phyloP scores from a whole-genome alignment of 148 eudicot genomes.

The Chenopodium quinoa region DNA sequence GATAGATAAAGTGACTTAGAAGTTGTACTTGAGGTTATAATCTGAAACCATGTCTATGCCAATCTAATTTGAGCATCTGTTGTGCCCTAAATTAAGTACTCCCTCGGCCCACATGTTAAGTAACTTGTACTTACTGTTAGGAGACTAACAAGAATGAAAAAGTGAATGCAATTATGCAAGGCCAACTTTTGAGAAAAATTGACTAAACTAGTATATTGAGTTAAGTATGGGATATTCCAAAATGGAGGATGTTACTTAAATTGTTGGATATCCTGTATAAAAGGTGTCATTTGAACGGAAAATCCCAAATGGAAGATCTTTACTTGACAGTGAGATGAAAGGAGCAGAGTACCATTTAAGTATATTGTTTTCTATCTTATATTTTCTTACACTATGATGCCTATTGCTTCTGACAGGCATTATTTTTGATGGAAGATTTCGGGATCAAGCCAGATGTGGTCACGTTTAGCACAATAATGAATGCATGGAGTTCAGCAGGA shows the following conservation, averaged over 20 bases:
- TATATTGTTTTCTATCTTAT: neutral
- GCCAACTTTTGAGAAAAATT: neutral
- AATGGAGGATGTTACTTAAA: neutral
- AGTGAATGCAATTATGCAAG: neutral
- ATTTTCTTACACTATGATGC: neutral
- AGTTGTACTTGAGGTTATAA: neutral
- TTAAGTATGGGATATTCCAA: neutral
- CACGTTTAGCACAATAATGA: conserved; percentile 97
- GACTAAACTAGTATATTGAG: neutral
- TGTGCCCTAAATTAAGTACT: neutral
- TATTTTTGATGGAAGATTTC: conserved; percentile 77
- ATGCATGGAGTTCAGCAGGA: conserved; percentile 90
- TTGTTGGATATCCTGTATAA: too few species aligned
- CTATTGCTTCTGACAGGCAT: conserved; percentile 38
- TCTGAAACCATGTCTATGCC: neutral
- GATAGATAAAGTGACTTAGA: neutral
- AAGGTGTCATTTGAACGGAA: too few species aligned
- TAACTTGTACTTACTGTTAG: neutral
- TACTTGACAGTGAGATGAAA: neutral
- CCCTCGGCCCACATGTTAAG: neutral
- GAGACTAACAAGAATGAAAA: neutral
- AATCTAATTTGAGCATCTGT: neutral
- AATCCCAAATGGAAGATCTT: neutral
- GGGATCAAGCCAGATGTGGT: conserved; percentile 92
- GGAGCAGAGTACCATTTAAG: neutral